Conservation (phyloP, 306 rosid species). For the Prunus salicina region DNA sequence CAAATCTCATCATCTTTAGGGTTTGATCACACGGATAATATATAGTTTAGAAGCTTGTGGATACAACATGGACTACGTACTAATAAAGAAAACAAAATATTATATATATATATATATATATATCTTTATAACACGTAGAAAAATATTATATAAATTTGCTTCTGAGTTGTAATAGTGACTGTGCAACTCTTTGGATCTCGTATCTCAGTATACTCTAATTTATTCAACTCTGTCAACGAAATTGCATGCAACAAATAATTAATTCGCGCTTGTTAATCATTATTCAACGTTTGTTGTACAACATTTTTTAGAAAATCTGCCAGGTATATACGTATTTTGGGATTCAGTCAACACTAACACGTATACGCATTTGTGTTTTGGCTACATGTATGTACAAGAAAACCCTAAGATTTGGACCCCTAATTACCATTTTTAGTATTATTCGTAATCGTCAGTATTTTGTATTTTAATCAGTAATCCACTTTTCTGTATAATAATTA, state of each 20-base stretch:
- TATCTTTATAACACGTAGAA: too few relatives aligned
- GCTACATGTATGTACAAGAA: slow-evolving; percentile 19
- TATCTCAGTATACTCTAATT: slow-evolving; percentile 39
- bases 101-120: too few relatives aligned
- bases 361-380: slow-evolving; percentile 21
- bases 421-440: slow-evolving; percentile 20
- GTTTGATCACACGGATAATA: not conserved
- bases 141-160: slow-evolving; percentile 8
- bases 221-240: not conserved
- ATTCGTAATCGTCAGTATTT: not conserved
- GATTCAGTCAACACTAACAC: slow-evolving; percentile 29
- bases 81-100: slow-evolving; percentile 5
- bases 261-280: slow-evolving; percentile 10
- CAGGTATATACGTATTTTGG: slow-evolving; percentile 30
- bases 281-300: slow-evolving; percentile 60
- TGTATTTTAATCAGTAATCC: not conserved
- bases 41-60: not conserved
- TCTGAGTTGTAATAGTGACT: slow-evolving; percentile 3
- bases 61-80: not conserved
- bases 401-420: slow-evolving; percentile 20
- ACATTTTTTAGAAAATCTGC: slow-evolving; percentile 29
- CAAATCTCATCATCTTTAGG: slow-evolving; percentile 1
- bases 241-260: slow-evolving; percentile 18
- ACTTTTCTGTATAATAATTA: not conserved
- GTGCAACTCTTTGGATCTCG: slow-evolving; percentile 47